Conservation (phyloP, 2,329 filamentous ascomycete species). For the Penicillium fuscoglaucum region DNA sequence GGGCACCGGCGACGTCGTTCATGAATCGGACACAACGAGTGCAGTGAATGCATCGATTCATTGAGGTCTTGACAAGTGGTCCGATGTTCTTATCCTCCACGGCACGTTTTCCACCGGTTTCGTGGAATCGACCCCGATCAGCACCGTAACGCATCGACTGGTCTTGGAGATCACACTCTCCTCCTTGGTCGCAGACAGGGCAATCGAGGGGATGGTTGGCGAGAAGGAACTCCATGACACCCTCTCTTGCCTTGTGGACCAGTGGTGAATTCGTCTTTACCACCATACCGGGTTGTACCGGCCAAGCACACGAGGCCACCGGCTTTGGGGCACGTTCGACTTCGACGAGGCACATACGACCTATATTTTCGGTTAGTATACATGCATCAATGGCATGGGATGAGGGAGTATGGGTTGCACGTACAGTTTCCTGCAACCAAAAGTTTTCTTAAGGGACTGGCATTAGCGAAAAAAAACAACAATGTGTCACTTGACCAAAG, state of each 20-base stretch:
- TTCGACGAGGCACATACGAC: conserved; percentile 97
- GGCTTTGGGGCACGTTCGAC: conserved; percentile 96
- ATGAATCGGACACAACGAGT: conserved; percentile 96
- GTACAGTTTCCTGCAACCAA: conserved; percentile 97
- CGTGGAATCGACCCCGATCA: conserved; percentile 95
- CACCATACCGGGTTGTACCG: conserved; percentile 97
- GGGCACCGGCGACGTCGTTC: conserved; percentile 94
- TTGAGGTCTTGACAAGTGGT: conserved; percentile 96
- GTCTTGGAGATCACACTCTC: conserved; percentile 98
- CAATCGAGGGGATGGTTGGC: conserved; percentile 96
- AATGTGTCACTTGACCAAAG: conserved; percentile 20
- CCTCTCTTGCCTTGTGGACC: conserved; percentile 95
- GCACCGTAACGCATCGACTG: conserved; percentile 99
- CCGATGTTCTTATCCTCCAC: conserved; percentile 99
- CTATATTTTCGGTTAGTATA: conserved; percentile 27
- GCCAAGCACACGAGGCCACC: conserved; percentile 97
- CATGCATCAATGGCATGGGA: background rate
- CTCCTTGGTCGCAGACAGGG: conserved; percentile 97
- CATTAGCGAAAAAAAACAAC: conserved; percentile 27
- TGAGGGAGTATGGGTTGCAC: conserved; percentile 11
- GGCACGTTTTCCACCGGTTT: conserved; percentile 90
- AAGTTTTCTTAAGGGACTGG: conserved; percentile 66
- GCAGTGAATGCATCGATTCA: conserved; percentile 99
- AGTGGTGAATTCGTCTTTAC: conserved; percentile 97
- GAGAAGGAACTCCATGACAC: conserved; percentile 97